Evolutionary conservation across 2,329 filamentous ascomycete species (phyloP), one percentile per base, ranked within the genome.

Genomic region (Epichloe aotearoae): DNA sequence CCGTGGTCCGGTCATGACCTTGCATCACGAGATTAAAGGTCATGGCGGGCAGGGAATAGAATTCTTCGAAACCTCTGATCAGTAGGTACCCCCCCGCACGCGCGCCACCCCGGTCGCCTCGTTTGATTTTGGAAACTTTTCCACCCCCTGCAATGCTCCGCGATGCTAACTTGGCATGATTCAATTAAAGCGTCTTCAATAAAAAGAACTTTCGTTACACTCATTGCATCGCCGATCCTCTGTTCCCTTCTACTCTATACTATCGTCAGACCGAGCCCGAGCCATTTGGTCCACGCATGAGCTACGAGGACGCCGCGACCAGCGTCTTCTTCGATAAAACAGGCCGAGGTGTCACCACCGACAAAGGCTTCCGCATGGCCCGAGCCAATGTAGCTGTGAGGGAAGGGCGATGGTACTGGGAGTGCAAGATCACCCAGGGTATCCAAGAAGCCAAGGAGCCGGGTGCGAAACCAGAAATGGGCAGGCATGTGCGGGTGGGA

Each of bases 391-490:
- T 97, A 0, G 88, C 86, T 23, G 86, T 90, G 4, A 77, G 93
- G 44, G 87, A 97, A 66, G 93, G 93, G 1, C 80, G 86, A 34
- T 88, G 88, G 74, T 98, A 94, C 66, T 98, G 89, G 74, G 93
- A 98, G 68, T 89, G 91, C 66, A 90, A 86, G 61, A 81, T 98
- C 50, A 83, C 90, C 10, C 81, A 83, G 56, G 93, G 93, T 37
- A 82, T 87, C 47, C 63, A 63, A 8, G 60, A 64, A 41, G 58
- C 63, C 7, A 67, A 67, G 44, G 66, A 70, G 10, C 63, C 65
- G 3, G 71, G 72, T 5, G 65, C 65, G 36, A 74, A 72, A 44
- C 63, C 68, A 15, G 69, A 74, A 33, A 72, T 75, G 48, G 74
- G 72, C 42, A 76, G 73, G 61, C 86, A 76, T 62, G 83, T 97